phyloP scores from a whole-genome alignment of 768 basidiomycete species.

The Panaeolus papilionaceus region DNA sequence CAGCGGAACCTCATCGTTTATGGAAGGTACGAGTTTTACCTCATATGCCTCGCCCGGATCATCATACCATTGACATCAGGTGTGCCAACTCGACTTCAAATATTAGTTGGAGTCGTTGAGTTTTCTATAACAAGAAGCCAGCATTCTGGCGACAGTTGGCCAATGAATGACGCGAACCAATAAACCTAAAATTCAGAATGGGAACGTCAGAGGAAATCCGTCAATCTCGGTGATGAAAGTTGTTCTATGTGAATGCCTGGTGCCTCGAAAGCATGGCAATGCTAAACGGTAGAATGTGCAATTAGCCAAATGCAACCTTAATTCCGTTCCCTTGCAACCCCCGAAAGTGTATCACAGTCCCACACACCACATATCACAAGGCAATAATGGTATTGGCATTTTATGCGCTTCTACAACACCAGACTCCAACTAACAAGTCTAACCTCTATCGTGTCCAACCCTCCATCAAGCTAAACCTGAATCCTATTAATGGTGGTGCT shows the following conservation, averaged over 20 bases:
- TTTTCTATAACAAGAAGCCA: too few species aligned
- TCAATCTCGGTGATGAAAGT: background rate
- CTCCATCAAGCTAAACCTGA: background rate
- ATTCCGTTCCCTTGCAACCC: background rate
- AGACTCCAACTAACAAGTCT: background rate
- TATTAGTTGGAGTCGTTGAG: background rate
- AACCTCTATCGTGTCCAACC: background rate
- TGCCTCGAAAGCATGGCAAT: too few species aligned
- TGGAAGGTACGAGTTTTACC: too few species aligned
- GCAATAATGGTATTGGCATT: constrained; percentile 9
- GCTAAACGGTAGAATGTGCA: background rate
- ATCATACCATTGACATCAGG: too few species aligned
- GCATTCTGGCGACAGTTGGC: too few species aligned
- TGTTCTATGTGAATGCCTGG: background rate
- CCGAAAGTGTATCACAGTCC: background rate
- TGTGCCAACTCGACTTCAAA: background rate
- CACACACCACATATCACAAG: background rate
- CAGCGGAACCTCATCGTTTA: background rate
- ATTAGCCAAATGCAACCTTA: background rate
- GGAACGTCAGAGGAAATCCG: background rate
- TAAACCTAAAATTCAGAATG: too few species aligned
- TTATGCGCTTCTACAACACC: constrained; percentile 7
- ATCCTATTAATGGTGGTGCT: constrained; percentile 49
- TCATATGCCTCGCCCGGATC: too few species aligned
- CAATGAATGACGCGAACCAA: too few species aligned